A percentile compares a stretch with the other conserved stretches of the same genome.
Evolutionary conservation across 176 grass and related monocot genomes (phyloP).

Genomic region (Avena eriantha): DNA sequence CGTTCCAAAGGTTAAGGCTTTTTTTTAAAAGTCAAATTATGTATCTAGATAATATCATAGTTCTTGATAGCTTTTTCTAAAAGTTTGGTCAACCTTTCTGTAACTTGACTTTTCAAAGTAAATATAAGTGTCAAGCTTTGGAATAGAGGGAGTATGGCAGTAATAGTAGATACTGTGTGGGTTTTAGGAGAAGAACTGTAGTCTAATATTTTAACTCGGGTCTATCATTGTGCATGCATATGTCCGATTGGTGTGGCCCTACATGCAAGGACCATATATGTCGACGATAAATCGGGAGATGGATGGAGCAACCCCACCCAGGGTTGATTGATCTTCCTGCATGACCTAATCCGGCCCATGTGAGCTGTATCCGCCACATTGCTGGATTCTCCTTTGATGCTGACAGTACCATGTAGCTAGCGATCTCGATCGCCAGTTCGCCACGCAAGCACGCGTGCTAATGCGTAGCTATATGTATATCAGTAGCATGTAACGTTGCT

Average conservation of each 20-base stretch:
- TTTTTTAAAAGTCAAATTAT: no score
- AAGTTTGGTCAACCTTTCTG: no score
- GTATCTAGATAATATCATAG: no score
- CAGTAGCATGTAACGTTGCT: no score
- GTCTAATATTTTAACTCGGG: neutral
- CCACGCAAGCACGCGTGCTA: neutral
- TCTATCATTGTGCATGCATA: neutral
- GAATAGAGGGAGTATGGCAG: no score
- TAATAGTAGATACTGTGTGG: neutral
- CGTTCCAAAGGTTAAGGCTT: no score
- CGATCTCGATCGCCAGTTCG: neutral
- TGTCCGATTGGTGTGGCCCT: neutral
- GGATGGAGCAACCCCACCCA: neutral
- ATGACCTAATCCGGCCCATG: neutral
- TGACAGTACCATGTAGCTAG: neutral
- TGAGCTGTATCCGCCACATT: conserved; percentile 23
- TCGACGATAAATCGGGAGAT: neutral
- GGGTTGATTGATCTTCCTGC: conserved; percentile 12
- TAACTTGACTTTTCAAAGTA: no score
- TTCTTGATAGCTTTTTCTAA: no score
- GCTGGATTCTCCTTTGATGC: conserved; percentile 19
- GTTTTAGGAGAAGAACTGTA: neutral
- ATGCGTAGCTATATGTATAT: neutral
- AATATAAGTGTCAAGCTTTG: no score
- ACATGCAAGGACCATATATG: conserved; percentile 16